A percentile compares a stretch with the other conserved stretches of the same genome.
Conservation (phyloP, 495 filamentous ascomycete species). For the Aspergillus bridgeri region DNA sequence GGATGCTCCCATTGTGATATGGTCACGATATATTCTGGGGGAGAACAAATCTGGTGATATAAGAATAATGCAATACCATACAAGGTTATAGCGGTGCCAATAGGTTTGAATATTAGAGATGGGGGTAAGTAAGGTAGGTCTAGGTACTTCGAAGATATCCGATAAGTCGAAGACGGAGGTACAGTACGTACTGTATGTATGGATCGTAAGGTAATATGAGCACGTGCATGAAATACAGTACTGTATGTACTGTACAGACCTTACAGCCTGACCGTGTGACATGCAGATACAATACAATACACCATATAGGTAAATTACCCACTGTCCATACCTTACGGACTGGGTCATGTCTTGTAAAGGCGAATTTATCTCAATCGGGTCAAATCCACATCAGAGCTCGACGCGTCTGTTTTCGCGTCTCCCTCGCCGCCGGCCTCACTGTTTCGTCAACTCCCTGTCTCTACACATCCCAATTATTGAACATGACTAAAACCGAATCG, state of each 20-base stretch:
- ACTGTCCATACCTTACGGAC: too few species aligned
- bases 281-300: neutral
- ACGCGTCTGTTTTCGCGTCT: constrained; percentile 35
- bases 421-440: constrained; percentile 7
- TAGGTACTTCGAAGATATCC: too few species aligned
- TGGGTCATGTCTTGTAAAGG: neutral
- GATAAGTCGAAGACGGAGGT: too few species aligned
- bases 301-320: too few species aligned
- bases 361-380: constrained; percentile 17
- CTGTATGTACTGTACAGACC: too few species aligned
- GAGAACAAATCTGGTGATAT: neutral
- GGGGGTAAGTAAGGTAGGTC: neutral
- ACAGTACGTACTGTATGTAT: too few species aligned
- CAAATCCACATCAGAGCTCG: constrained; percentile 8
- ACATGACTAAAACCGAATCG: constrained; percentile 63
- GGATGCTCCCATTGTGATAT: constrained; percentile 27
- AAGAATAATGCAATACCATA: neutral
- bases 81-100: neutral
- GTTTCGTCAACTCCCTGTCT: constrained; percentile 1
- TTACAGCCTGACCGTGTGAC: too few species aligned
- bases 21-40: neutral
- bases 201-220: too few species aligned
- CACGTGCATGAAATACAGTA: too few species aligned
- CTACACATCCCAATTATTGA: neutral
- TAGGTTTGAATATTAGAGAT: neutral